phyloP scores from a whole-genome alignment of 306 rosid species.

The Neltuma alba region DNA sequence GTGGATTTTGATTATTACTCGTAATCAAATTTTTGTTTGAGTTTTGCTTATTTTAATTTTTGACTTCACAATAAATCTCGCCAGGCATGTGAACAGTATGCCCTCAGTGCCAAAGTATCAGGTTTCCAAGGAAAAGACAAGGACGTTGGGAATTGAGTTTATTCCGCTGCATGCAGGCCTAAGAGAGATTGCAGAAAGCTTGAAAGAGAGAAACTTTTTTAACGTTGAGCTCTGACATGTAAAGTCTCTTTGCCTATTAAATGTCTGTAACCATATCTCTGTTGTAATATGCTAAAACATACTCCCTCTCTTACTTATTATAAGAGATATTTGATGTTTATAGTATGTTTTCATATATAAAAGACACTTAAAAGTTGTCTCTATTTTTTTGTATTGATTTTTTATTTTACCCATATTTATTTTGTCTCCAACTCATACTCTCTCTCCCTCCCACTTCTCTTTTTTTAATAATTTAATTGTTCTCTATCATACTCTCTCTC shows the following conservation, averaged over 20 bases:
- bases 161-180: neutral
- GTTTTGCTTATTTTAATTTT: neutral
- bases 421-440: no score
- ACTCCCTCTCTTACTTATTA: no score
- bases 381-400: no score
- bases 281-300: neutral
- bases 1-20: neutral
- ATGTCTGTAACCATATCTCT: neutral
- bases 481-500: no score
- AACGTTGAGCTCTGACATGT: neutral
- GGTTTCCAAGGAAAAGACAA: neutral
- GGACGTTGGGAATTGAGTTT: conserved; percentile 1
- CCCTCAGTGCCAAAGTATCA: neutral
- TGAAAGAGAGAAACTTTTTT: neutral
- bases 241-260: neutral
- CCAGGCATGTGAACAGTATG: neutral
- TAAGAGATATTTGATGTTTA: no score
- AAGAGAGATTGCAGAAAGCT: neutral
- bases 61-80: neutral
- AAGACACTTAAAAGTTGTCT: no score
- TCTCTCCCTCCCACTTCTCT: no score
- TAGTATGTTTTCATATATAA: no score
- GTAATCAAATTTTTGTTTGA: neutral
- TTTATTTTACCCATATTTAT: no score
- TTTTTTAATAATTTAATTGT: no score